Percentiles rank a stretch among this genome's conserved stretches.
Conservation (phyloP, 2,329 filamentous ascomycete species). For the Pseudogymnoascus sp. region DNA sequence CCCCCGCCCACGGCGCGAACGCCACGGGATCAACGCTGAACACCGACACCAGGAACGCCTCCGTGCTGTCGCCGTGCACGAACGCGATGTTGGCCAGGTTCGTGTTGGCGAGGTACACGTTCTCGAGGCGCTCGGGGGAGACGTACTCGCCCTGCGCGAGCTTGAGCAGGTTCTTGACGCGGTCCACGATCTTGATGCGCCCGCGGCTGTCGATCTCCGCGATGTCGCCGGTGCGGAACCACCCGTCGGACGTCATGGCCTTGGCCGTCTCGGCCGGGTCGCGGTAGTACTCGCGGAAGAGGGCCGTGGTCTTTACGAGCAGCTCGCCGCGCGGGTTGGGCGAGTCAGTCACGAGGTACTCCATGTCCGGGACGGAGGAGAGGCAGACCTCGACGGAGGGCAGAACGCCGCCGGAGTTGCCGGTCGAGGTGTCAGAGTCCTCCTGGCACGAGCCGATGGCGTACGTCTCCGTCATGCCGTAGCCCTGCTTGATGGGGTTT, state of each 20-base stretch:
- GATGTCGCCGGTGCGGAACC: slow-evolving; percentile 96
- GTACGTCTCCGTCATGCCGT: slow-evolving; percentile 90
- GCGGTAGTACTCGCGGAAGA: slow-evolving; percentile 85
- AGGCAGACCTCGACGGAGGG: slow-evolving; percentile 67
- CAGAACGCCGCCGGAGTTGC: slow-evolving; percentile 72
- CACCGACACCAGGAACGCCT: slow-evolving; percentile 75
- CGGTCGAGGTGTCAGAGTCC: slow-evolving; percentile 60
- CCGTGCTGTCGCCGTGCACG: slow-evolving; percentile 80
- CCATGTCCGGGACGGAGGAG: slow-evolving; percentile 84
- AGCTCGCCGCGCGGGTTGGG: slow-evolving; percentile 87
- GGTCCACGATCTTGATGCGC: slow-evolving; percentile 87
- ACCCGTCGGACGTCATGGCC: slow-evolving; percentile 76
- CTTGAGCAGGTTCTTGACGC: slow-evolving; percentile 99
- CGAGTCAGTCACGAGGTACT: slow-evolving; percentile 81
- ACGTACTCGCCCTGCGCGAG: slow-evolving; percentile 97
- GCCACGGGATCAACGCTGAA: slow-evolving; percentile 79
- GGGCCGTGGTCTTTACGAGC: slow-evolving; percentile 66
- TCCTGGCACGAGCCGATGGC: slow-evolving; percentile 66
- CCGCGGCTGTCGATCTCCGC: slow-evolving; percentile 75
- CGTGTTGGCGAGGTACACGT: slow-evolving; percentile 77
- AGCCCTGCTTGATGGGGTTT: slow-evolving; percentile 76
- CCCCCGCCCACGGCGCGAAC: slow-evolving; percentile 74
- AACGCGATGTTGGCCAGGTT: slow-evolving; percentile 72
- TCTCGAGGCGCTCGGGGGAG: slow-evolving; percentile 93
- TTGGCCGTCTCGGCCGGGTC: slow-evolving; percentile 82